Evolutionary conservation across 1,284 basidiomycete species (phyloP).

Genomic region (Leccinum pallidistipes): DNA sequence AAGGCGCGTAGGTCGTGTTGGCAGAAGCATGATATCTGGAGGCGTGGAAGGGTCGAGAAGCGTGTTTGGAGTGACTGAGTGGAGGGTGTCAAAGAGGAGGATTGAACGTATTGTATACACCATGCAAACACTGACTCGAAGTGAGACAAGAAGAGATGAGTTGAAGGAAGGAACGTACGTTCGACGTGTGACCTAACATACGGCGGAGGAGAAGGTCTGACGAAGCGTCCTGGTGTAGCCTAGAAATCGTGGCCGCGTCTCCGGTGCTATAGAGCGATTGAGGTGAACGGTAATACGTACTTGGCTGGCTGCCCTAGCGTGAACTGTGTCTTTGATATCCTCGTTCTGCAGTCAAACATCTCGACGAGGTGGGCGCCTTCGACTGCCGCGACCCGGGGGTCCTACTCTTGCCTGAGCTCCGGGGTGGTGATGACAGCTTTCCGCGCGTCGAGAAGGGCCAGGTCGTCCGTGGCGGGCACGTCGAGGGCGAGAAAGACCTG

Average conservation of each 20-base stretch:
- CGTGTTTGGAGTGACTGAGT: no score
- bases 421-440: no score
- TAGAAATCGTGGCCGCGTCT: slow-evolving; percentile 91
- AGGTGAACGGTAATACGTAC: slow-evolving; percentile 47
- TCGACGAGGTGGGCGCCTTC: no score
- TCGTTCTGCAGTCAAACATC: slow-evolving; percentile 42
- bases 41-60: slow-evolving; percentile 35
- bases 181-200: slow-evolving; percentile 92
- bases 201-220: slow-evolving; percentile 62
- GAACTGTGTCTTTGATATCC: slow-evolving; percentile 89
- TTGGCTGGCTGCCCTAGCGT: slow-evolving; percentile 95
- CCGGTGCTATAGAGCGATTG: slow-evolving; percentile 60
- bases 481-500: no score
- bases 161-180: slow-evolving; percentile 44
- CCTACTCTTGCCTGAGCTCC: no score
- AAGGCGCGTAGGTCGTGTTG: slow-evolving; percentile 92
- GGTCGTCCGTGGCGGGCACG: no score
- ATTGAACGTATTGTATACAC: no score
- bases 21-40: slow-evolving; percentile 92
- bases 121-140: slow-evolving; percentile 45
- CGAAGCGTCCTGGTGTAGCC: slow-evolving; percentile 81
- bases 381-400: no score
- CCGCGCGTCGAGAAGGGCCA: no score
- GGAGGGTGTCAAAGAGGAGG: no score
- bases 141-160: slow-evolving; percentile 14